phyloP scores from a whole-genome alignment of 129 eudicot genomes.

The Lonicera japonica region DNA sequence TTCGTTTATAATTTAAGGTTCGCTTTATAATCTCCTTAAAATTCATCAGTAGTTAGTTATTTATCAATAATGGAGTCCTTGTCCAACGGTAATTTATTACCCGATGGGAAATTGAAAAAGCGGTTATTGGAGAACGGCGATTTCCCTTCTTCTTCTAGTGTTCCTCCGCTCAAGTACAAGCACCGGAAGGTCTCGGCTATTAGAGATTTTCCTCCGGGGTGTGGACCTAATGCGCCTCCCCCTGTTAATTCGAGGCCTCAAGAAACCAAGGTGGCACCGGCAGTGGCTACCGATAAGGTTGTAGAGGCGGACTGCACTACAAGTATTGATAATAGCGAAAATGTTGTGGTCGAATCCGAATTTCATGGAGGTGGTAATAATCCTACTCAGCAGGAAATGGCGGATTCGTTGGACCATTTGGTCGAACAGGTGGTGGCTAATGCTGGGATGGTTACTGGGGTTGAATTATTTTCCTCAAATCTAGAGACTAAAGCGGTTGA shows the following conservation, averaged over 20 bases:
- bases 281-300: slow-evolving; percentile 9
- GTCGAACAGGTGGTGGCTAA: not conserved
- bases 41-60: not conserved
- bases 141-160: slow-evolving; percentile 13
- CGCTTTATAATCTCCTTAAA: not conserved
- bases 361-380: not conserved
- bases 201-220: slow-evolving; percentile 61
- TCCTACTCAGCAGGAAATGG: not conserved
- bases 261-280: slow-evolving; percentile 6
- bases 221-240: slow-evolving; percentile 39
- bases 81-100: slow-evolving; percentile 18
- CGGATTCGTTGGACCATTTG: not conserved
- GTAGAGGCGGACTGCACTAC: slow-evolving; percentile 2
- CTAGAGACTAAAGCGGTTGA: not conserved
- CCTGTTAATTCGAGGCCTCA: slow-evolving; percentile 4
- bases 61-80: slow-evolving; percentile 30
- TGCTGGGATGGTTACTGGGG: slow-evolving; percentile 9
- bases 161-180: slow-evolving; percentile 43
- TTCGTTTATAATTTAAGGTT: not conserved
- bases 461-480: not conserved
- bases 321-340: not conserved
- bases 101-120: slow-evolving; percentile 28
- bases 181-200: slow-evolving; percentile 50
- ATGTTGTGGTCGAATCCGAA: not conserved
- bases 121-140: slow-evolving; percentile 33